Evolutionary conservation across 225 moss, liverwort and hornwort species (phyloP).

Genomic region (Straminergon stramineum): DNA sequence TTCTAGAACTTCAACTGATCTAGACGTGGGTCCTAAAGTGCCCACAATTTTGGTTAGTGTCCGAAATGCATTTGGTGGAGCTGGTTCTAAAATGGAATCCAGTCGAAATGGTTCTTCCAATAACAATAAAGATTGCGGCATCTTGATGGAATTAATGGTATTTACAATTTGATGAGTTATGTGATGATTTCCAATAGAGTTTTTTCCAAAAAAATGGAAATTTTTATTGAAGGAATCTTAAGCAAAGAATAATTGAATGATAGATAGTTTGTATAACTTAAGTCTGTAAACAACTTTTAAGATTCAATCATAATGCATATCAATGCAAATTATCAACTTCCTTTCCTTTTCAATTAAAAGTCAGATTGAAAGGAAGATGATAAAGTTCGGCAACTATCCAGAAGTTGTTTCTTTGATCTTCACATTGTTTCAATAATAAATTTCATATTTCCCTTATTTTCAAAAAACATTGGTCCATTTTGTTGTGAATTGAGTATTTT

Average conservation of each 20-base stretch:
- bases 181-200: too few species aligned
- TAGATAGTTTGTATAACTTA: not conserved
- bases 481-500: not conserved
- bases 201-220: not conserved
- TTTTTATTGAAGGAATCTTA: too few species aligned
- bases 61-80: constrained; percentile 28
- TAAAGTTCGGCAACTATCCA: not conserved
- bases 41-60: constrained; percentile 59
- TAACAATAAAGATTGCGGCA: constrained; percentile 43
- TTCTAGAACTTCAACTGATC: constrained; percentile 52
- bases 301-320: accelerated
- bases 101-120: constrained; percentile 67
- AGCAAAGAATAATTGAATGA: not conserved
- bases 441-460: not conserved
- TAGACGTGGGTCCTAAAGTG: constrained; percentile 53
- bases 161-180: not conserved
- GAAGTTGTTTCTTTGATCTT: not conserved
- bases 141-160: not conserved
- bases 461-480: too few species aligned
- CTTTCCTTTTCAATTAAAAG: not conserved
- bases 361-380: too few species aligned
- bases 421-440: not conserved
- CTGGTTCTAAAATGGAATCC: constrained; percentile 69
- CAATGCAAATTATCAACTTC: not conserved
- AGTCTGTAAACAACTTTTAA: not conserved